Evolutionary conservation across 2,329 filamentous ascomycete species (phyloP), one percentile per base, ranked within the genome.

Genomic region (Nemania sp.): DNA sequence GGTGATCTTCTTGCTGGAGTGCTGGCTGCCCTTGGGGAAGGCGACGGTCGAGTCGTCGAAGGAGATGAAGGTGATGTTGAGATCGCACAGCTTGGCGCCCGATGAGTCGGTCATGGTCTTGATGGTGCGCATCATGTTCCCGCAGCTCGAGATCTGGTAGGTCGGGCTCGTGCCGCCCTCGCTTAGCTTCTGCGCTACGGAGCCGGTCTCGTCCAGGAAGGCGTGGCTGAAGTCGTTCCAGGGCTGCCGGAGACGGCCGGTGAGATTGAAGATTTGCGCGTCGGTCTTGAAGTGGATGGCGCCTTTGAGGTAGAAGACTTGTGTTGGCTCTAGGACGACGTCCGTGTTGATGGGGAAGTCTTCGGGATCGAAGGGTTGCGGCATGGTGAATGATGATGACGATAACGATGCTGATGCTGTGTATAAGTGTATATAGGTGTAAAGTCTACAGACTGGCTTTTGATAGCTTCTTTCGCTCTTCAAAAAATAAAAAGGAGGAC

Each of bases 101-200:
- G 67, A 62, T 11, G 58, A 64, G 69, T 76, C 72, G 22, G 70
- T 74, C 63, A 79, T 72, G 20, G 77, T 75, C 75, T 79, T 79
- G 63, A 79, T 71, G 35, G 77, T 79, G 15, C 77, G 77, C 77
- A 79, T 79, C 77, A 79, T 79, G 74, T 77, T 76, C n/a, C 77
- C 77, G 69, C 73, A 73, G 56, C 73, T 75, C 58, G 66, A 69
- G 68, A 79, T 73, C 63, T 73, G 67, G 74, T 75, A 78, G 22
- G 55, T 62, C 1, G 74, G 73, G 51, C 27, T 22, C 22, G 29
- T 45, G 53, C 65, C 58, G 43, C 54, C 38, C 53, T 64, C 57
- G 43, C 57, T 47, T n/a, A 70, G 66, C 69, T 76, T 73, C 24
- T 68, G 55, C 35, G 71, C 71, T 11, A 69, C 72, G 26, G 67